These are phyloP conservation scores for Penicillium thymicola DNA, from an alignment of 2,329 filamentous ascomycete genomes.

Conservation along the genomic window DNA sequence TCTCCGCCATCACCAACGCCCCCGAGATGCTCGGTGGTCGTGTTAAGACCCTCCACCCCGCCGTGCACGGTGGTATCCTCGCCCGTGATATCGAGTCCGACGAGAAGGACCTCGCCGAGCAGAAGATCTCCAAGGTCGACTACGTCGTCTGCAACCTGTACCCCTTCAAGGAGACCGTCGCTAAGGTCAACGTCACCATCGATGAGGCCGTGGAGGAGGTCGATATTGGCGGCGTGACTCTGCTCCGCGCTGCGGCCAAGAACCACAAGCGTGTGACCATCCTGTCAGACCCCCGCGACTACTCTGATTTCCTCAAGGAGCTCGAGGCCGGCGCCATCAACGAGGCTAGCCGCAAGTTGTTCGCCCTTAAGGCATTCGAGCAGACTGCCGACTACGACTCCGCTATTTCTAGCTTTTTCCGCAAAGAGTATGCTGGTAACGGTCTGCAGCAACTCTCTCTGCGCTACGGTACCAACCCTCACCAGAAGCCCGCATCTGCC, in stretches of 20 bases:
- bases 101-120: conserved; percentile 92
- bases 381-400: conserved; percentile 96
- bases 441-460: conserved; percentile 80
- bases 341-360: conserved; percentile 78
- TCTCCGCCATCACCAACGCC: conserved; percentile 93
- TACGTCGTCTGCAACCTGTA: conserved; percentile 98
- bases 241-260: conserved; percentile 94
- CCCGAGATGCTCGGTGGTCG: conserved; percentile 93
- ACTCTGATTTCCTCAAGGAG: conserved; percentile 89
- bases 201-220: conserved; percentile 98
- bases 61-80: conserved; percentile 80
- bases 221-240: conserved; percentile 94
- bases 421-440: conserved; percentile 88
- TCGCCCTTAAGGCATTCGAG: conserved; percentile 96
- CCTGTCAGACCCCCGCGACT: conserved; percentile 89
- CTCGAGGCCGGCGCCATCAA: conserved; percentile 81
- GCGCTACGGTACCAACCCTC: conserved; percentile 94
- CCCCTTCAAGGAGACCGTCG: conserved; percentile 97
- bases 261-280: conserved; percentile 96
- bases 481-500: conserved; percentile 93
- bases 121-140: conserved; percentile 93
- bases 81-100: conserved; percentile 92
- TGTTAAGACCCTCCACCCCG: conserved; percentile 95
- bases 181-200: conserved; percentile 95
- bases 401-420: conserved; percentile 95